Base-by-base conservation (phyloP, 495 filamentous ascomycete species). In the Xylaria scruposa region DNA sequence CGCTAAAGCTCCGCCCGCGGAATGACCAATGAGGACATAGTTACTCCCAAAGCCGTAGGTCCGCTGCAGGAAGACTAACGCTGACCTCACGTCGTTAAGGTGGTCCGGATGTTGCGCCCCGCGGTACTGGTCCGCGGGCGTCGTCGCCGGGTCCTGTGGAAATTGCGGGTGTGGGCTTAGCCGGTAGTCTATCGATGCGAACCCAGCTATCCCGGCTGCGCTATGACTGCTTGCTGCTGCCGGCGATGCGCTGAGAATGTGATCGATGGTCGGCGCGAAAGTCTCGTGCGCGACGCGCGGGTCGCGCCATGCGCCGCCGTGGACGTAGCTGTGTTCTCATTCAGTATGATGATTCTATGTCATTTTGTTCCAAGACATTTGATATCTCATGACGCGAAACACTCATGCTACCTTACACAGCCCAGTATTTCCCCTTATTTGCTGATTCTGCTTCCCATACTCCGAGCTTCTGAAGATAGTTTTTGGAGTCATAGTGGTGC, bases 271-370 rank as follows among this genome's bases (percentile, higher is more conserved):
- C 5, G 84, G 81, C 29, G 79, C 72, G 71, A 91, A 88, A n/a
- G 82, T 81, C 8, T 82, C 71, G 21, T 88, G 80, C 65, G 84
- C 87, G 26, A 90, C 79, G 59, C 78, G 79, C 58, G 94, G 94
- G 76, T 97, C 94, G 70, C 92, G 88, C 92, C 93, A 97, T 76
- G 92, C 94, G 76, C 94, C 94, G 75, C 95, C 94, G 82, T 97
- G 95, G 79, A 97, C 91, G 82, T 89, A 94, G 75, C 91, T 89
- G 46, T 42, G 54, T 24, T 4, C 17, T 24, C 5, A 21, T 51
- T 71, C 15, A 64, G 40, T 59, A 59, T 46, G 36, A 29, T 49
- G 31, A 21, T 38, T 21, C 33, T 3, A 38, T 60, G 7, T 4
- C 33, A 13, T 19, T 15, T 60, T 40, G 10, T 13, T 19, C 31